Evolutionary conservation across 331 rosid genomes (phyloP).

Genomic region (Rosa hybrid): DNA sequence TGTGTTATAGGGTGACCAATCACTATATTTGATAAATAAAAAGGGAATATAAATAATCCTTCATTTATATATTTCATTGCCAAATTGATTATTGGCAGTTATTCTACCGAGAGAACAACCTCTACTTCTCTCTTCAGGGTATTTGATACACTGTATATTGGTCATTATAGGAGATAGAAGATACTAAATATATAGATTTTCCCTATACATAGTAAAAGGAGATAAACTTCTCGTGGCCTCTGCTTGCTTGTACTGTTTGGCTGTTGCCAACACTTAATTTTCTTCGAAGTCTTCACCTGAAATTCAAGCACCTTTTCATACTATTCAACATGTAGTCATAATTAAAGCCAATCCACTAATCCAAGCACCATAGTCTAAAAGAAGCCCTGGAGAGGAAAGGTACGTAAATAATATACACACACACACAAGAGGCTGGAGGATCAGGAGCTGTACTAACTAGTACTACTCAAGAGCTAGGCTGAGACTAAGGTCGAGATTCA

Average conservation of each 20-base stretch:
- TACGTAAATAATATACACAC: background rate
- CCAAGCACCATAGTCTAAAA: conserved; percentile 3
- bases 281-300: background rate
- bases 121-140: background rate
- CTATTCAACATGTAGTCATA: background rate
- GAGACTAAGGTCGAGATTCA: conserved; percentile 52
- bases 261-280: background rate
- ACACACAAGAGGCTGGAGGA: background rate
- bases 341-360: background rate
- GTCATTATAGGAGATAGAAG: background rate
- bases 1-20: too few species aligned
- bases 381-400: conserved; percentile 8
- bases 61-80: too few species aligned
- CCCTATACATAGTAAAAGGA: background rate
- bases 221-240: background rate
- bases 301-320: background rate
- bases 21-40: too few species aligned
- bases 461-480: background rate
- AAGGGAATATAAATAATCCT: too few species aligned
- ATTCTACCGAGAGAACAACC: background rate
- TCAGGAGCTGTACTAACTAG: background rate
- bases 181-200: background rate
- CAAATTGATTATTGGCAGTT: too few species aligned
- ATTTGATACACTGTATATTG: background rate
- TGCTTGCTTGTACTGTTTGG: background rate